Evolutionary conservation across 176 grass and related monocot genomes (phyloP), one percentile per base, ranked within the genome.

Genomic region (Alopecurus myosuroides): DNA sequence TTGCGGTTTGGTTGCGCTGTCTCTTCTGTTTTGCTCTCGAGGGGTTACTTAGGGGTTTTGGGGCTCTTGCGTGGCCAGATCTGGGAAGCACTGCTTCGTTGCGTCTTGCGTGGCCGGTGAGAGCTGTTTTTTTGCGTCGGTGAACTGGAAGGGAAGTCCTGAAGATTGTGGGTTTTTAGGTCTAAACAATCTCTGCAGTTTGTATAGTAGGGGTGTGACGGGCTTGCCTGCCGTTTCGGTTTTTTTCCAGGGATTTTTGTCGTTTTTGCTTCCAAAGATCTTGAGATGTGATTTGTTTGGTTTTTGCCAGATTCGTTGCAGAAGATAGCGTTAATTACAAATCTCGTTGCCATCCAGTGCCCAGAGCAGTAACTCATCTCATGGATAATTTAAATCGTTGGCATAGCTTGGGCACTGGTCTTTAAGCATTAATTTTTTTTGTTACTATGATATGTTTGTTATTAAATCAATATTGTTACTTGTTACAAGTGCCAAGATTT

Each of bases 401-500:
- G 30, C 37, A 50, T 52, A 66, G 74, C 42, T 81, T 75, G 52
- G 50, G 62, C 50, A 58, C 30, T 79, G 23, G 76, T 61, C 39
- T 72, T 51, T 37, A 13, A 51, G 19, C 62, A 57, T 86, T 88
- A 42, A 51, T 67, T 82, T 36, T 77, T 79, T 34, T 62, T 40
- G 70, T 31, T 58, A 13, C 6, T 51, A 81, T 74, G 44, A 58
- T 39, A 2, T 81, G 45, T 85, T 48, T 77, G 67, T 53, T 84
- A 52, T 88, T 71, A 77, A 64, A 83, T 77, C 28, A 31, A 10
- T 84, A 1, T 76, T 76, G 53, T 79, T 88, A 9, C 56, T 84
- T 87, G 60, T 60, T 72, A 66, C 44, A 31, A 89, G 78, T 72
- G 76, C 58, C 77, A 76, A 83, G 82, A 69, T 88, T 92, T 92